Base-by-base conservation (phyloP, 1,284 basidiomycete genomes). In the Sporisorium iseilematis-ciliati region DNA sequence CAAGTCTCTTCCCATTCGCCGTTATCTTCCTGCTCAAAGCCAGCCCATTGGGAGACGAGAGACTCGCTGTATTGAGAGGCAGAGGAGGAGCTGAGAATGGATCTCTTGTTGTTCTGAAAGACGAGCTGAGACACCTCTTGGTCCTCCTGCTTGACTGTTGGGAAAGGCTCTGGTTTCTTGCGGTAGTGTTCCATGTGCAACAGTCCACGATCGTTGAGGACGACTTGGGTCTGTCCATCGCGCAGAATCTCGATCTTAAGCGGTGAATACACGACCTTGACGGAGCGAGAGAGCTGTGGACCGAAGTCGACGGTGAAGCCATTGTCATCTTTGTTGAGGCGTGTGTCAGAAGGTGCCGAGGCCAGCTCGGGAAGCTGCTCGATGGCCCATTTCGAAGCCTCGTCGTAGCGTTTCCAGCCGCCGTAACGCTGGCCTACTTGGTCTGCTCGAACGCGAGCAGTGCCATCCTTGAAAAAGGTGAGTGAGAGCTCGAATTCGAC, bases 161-260 rank as follows among this genome's bases (percentile, higher is more conserved):
- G 81, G 59, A 82, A 80, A 2, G 69, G 69, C 25, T 80, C 77
- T 1, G 83, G 82, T 54, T 84, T 83, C 48, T 77, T 55, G 21
- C 84, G 79, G 88, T 94, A 98, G 86, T 99, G 97, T 84, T 99
- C 97, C 93, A 99, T 95, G 84, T 99, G 95, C 77, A 99, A 88
- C 29, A 99, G 88, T 0, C 92, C 92, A 45, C 91, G 89, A 11
- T 93, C 94, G 82, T 99, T 99, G 57, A 99, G 87, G 4, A 95
- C 90, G 60, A 98, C 89, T 82, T 97, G 92, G 63, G 92, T 91
- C 25, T 83, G 65, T 4, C 92, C 93, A 65, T 90, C 88, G 42
- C 91, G 89, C 50, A 90, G 87, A 74, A 96, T 75, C 25, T 65
- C 73, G 42, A 82, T 53, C 43, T 78, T 77, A 58, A 85, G 57